Evolutionary conservation across 306 rosid genomes (phyloP).

Genomic region (Crotalaria pallida): DNA sequence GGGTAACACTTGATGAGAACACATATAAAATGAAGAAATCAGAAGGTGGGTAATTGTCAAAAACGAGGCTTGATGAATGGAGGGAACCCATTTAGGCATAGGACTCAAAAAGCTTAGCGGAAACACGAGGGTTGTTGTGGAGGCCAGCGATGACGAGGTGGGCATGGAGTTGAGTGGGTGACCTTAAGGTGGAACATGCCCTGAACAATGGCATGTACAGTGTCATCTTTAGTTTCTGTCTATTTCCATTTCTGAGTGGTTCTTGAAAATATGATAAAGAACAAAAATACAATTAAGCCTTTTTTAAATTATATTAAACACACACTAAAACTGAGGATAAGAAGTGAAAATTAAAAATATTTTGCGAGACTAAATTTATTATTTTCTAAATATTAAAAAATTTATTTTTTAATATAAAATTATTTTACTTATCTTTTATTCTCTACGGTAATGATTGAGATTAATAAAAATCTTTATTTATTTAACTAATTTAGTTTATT

Average conservation of each 20-base stretch:
- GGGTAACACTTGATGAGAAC: constrained; percentile 62
- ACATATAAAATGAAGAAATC: constrained; percentile 88
- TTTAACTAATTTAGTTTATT: not conserved
- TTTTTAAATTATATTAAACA: too few relatives aligned
- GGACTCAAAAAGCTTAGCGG: constrained; percentile 82
- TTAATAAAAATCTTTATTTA: too few relatives aligned
- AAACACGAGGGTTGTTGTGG: constrained; percentile 60
- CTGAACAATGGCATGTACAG: constrained; percentile 78
- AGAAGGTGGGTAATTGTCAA: constrained; percentile 43
- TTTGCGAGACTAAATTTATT: too few relatives aligned
- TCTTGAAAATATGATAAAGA: too few relatives aligned
- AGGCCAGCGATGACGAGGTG: constrained; percentile 60
- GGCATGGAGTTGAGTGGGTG: constrained; percentile 70
- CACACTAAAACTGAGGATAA: too few relatives aligned
- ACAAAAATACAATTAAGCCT: too few relatives aligned
- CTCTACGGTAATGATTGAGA: too few relatives aligned
- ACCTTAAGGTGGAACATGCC: constrained; percentile 39
- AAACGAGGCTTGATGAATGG: constrained; percentile 55
- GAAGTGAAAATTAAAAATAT: too few relatives aligned
- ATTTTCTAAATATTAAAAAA: too few relatives aligned
- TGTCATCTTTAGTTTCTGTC: constrained; percentile 35
- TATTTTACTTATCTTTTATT: too few relatives aligned
- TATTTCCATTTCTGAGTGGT: too few relatives aligned
- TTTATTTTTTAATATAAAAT: too few relatives aligned
- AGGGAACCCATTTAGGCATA: constrained; percentile 63